Evolutionary conservation across 805 yeast species (phyloP).

Genomic region (Debaryomyces maramus): DNA sequence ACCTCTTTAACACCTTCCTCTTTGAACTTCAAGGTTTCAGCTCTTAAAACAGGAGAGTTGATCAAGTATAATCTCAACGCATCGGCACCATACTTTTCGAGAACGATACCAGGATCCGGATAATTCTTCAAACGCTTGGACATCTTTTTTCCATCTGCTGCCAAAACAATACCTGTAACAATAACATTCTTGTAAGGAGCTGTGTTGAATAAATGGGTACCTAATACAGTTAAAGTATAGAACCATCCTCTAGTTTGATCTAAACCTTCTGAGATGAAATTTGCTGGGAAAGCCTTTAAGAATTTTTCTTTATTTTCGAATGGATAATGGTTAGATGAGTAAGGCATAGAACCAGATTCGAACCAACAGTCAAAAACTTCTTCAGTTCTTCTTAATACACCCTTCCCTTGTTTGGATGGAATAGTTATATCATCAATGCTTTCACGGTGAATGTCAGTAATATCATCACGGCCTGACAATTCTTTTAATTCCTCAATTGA

Average conservation of each 20-base stretch:
- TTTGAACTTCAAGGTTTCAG: slow-evolving; percentile 93
- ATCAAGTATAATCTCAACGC: slow-evolving; percentile 93
- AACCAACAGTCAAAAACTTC: slow-evolving; percentile 99
- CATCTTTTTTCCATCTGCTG: slow-evolving; percentile 99
- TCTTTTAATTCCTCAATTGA: slow-evolving; percentile 83
- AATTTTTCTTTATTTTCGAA: slow-evolving; percentile 80
- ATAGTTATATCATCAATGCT: slow-evolving; percentile 87
- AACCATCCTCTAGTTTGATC: slow-evolving; percentile 99
- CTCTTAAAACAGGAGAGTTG: slow-evolving; percentile 95
- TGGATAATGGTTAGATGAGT: slow-evolving; percentile 95
- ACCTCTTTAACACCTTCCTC: slow-evolving; percentile 99
- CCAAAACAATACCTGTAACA: slow-evolving; percentile 94
- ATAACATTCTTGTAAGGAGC: slow-evolving; percentile 95
- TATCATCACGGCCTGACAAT: slow-evolving; percentile 76
- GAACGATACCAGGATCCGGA: slow-evolving; percentile 86
- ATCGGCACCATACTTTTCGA: slow-evolving; percentile 94
- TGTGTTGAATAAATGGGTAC: slow-evolving; percentile 87
- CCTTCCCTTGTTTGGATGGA: slow-evolving; percentile 89
- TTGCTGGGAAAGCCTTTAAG: slow-evolving; percentile 84
- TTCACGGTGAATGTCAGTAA: slow-evolving; percentile 93
- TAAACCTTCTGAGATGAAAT: slow-evolving; percentile 96
- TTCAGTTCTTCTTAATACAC: slow-evolving; percentile 83
- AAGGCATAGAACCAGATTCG: slow-evolving; percentile 99
- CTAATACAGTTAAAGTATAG: slow-evolving; percentile 92
- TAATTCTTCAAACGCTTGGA: slow-evolving; percentile 96